Percentiles rank a stretch among this genome's conserved stretches.
Evolutionary conservation across 768 basidiomycete genomes (phyloP).

Genomic region (Astraeus odoratus): DNA sequence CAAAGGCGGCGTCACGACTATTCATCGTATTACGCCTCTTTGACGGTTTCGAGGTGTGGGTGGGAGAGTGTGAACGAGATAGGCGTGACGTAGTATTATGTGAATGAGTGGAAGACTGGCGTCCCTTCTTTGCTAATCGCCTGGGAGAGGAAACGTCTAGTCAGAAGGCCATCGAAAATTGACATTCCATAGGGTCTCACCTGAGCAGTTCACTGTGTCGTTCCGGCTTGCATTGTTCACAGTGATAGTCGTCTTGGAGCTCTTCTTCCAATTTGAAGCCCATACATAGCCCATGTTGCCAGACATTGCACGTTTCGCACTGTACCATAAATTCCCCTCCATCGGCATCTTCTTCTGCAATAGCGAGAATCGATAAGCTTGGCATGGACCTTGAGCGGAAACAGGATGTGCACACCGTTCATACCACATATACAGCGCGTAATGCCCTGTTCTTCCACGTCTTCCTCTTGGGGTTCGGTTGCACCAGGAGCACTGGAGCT

Average conservation of each 20-base stretch:
- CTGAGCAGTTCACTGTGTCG: slow-evolving; percentile 75
- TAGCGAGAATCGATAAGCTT: slow-evolving; percentile 19
- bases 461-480: slow-evolving; percentile 34
- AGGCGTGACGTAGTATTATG: slow-evolving; percentile 55
- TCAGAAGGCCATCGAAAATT: slow-evolving; percentile 14
- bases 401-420: slow-evolving; percentile 49
- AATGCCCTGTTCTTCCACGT: slow-evolving; percentile 46
- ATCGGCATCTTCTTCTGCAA: slow-evolving; percentile 65
- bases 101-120: slow-evolving; percentile 58
- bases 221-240: slow-evolving; percentile 88
- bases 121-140: slow-evolving; percentile 54
- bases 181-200: slow-evolving; percentile 39
- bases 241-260: slow-evolving; percentile 84
- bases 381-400: slow-evolving; percentile 4
- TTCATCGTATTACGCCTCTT: slow-evolving; percentile 98
- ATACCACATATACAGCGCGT: slow-evolving; percentile 87
- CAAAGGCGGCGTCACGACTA: slow-evolving; percentile 89
- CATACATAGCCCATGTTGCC: slow-evolving; percentile 98
- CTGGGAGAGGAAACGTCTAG: slow-evolving; percentile 29
- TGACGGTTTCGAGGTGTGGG: slow-evolving; percentile 52
- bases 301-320: slow-evolving; percentile 94
- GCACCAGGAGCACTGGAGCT: slow-evolving; percentile 26
- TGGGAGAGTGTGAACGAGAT: slow-evolving; percentile 72
- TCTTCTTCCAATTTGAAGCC: slow-evolving; percentile 77
- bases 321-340: slow-evolving; percentile 97